Evolutionary conservation across 2,329 filamentous ascomycete species (phyloP), one percentile per base, ranked within the genome.

Genomic region (Thelonectria blattea): DNA sequence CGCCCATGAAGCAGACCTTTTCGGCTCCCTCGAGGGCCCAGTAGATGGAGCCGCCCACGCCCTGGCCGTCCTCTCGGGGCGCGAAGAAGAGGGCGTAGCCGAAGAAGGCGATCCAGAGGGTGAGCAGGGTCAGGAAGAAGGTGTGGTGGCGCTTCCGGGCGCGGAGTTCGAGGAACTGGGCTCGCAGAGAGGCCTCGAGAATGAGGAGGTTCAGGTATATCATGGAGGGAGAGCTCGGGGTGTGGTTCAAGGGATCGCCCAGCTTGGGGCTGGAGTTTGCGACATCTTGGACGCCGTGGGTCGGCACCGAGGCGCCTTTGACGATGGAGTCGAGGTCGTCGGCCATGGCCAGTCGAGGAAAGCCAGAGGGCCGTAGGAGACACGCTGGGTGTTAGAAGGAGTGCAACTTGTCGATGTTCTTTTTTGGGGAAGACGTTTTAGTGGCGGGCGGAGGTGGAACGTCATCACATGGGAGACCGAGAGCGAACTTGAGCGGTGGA

Each of bases 121-220:
- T 85, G 27, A 99, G 85, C 11, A 96, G 82, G 17, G 90, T 83
- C 20, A 98, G 81, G 72, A 98, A 96, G 78, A 98, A 96, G 2
- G 92, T 93, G 76, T 99, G 94, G 71, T 97, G 92, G 15, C 95
- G 89, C 49, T 93, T 86, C 43, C 95, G 89, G 48, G 93, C 91
- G 60, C 94, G 91, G 46, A 98, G 85, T 64, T 93, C 91, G 58
- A 99, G 88, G 77, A 96, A 98, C 72, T 99, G 95, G 22, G 92
- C 89, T 66, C 95, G 92, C 37, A 99, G 83, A 5, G 93, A 97
- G 50, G 92, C 93, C 76, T 99, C 95, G 76, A 99, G 91, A 71
- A 99, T 96, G 60, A 99, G 86, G 22, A 99, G 89, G 78, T 99
- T 99, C 71, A 99, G 88, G 79, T 99, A 99, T 73, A 99, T 97